These are phyloP conservation scores for Scheffersomyces amazonensis DNA, from an alignment of 805 yeast genomes.

Conservation along the genomic window DNA sequence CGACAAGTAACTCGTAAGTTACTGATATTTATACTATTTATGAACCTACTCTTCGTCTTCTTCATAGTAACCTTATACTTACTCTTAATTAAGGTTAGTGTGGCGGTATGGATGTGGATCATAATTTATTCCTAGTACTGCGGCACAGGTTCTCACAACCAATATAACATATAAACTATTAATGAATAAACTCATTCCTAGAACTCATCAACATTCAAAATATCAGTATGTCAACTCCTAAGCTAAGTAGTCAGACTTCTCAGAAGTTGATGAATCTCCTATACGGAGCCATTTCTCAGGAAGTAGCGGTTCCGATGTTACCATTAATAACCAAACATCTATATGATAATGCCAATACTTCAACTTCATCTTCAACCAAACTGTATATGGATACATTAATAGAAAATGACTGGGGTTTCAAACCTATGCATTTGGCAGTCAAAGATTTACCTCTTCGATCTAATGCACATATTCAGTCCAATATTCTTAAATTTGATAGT, in stretches of 20 bases:
- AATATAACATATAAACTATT: no score
- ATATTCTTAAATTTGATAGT: slow-evolving; percentile 37
- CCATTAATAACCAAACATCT: slow-evolving; percentile 25
- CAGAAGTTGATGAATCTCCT: slow-evolving; percentile 27
- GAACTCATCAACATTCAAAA: no score
- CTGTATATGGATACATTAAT: slow-evolving; percentile 22
- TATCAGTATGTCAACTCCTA: no score
- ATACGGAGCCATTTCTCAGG: slow-evolving; percentile 26
- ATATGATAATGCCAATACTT: slow-evolving; percentile 18
- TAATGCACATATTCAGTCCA: slow-evolving; percentile 12
- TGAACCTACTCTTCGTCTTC: no score
- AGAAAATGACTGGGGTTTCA: slow-evolving; percentile 29
- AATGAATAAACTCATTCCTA: no score
- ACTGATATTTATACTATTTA: no score
- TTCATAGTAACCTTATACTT: no score
- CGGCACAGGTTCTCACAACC: no score
- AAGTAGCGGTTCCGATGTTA: slow-evolving; percentile 23
- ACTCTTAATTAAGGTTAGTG: no score
- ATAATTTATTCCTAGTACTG: no score
- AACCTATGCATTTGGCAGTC: slow-evolving; percentile 22
- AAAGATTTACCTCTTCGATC: slow-evolving; percentile 15
- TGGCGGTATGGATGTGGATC: no score
- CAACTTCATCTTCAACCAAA: slow-evolving; percentile 10
- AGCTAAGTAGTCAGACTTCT: slow-evolving; percentile 15
- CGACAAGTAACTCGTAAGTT: no score